Conservation (phyloP, 257 asterid genomes). For the Fraxinus excelsior region DNA sequence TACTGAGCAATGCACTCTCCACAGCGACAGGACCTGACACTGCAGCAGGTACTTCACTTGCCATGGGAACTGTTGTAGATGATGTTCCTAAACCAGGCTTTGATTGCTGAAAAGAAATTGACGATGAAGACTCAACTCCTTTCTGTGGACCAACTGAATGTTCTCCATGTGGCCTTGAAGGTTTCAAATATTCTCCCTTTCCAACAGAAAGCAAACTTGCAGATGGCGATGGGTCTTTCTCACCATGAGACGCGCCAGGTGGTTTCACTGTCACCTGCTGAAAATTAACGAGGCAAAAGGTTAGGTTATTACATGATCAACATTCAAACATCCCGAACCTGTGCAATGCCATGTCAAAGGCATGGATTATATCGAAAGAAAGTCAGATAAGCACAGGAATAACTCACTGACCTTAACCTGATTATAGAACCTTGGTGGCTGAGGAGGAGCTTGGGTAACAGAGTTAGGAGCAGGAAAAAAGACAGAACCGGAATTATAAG, state of each 20-base stretch:
- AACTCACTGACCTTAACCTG: constrained; percentile 55
- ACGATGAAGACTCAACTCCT: constrained; percentile 42
- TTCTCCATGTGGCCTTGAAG: constrained; percentile 41
- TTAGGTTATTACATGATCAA: constrained; percentile 10
- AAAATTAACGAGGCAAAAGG: background rate
- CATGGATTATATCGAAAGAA: background rate
- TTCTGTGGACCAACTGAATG: constrained; percentile 36
- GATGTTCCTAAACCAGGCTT: constrained; percentile 49
- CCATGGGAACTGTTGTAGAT: constrained; percentile 26
- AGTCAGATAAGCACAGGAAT: constrained; percentile 8
- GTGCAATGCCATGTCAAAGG: constrained; percentile 5
- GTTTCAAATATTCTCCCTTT: constrained; percentile 46
- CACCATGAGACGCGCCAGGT: constrained; percentile 51
- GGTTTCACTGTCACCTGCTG: constrained; percentile 78
- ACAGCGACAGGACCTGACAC: constrained; percentile 34
- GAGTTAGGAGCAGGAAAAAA: constrained; percentile 59
- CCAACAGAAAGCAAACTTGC: constrained; percentile 42
- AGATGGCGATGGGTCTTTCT: constrained; percentile 47
- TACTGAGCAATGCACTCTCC: constrained; percentile 28
- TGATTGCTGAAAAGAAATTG: constrained; percentile 38
- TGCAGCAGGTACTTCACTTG: constrained; percentile 24
- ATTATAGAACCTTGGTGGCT: constrained; percentile 57
- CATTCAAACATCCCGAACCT: constrained; percentile 14
- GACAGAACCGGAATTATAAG: constrained; percentile 49
- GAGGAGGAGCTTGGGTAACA: constrained; percentile 58